Evolutionary conservation across 768 basidiomycete species (phyloP), one percentile per base, ranked within the genome.

Genomic region (Myochromella boudieri): DNA sequence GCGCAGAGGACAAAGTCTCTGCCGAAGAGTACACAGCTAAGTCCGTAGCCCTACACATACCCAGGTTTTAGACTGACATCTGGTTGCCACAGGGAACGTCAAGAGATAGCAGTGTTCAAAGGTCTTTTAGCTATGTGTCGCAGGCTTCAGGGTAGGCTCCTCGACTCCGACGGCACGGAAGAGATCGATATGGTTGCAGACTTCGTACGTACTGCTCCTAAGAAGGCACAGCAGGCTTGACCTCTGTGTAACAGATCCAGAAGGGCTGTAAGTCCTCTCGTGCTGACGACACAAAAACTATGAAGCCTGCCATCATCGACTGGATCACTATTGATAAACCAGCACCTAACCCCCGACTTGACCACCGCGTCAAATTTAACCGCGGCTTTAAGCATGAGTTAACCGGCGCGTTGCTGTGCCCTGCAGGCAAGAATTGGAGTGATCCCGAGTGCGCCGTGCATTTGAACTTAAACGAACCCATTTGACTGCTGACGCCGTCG

Each of bases 101-200:
- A 29, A 29, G 28, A 29, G 28, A 6, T 7, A 29, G 28, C 28
- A 7, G 28, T 29, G 28, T 29, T 7, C 14, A 14, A 6, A 14
- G 28, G 14, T 6, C 28, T 29, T 7, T 29, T 29, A 21, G 7
- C n/a, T 26, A 2, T 34, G 8, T 17, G 8, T 34, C 11, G 15
- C 37, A 12, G 14, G 18, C 7, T 10, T n/a, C 3, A 20, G 22
- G 17, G 20, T 21, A n/a, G 31, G 11, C 34, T 44, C 24, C 14
- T 27, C 7, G 11, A 25, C 14, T 42, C 18, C 22, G 12, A 28
- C 24, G 14, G 20, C 21, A 10, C 24, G 12, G 17, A 46, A 15
- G 44, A 46, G 31, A 29, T 46, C 6, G 34, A 37, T 10, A 11
- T 12, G 10, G 33, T 46, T 14, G 36, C 45, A 18, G 45, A 46